Evolutionary conservation across 345 rosid species (phyloP).

Genomic region (Cardamine occulta): DNA sequence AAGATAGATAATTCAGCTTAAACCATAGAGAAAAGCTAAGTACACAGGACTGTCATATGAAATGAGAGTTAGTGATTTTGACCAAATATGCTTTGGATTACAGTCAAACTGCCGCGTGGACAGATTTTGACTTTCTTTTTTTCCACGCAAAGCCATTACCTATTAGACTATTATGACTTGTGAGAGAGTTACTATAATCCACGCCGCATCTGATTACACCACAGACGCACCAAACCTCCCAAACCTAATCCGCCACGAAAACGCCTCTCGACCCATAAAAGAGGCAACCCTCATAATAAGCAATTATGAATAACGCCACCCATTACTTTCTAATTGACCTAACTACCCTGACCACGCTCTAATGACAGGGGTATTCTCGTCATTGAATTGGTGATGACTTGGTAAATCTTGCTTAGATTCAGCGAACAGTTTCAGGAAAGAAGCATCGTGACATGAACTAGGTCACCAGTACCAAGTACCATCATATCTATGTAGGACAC

Average conservation of each 20-base stretch:
- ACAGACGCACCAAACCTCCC: slow-evolving; percentile 37
- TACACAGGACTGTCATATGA: slow-evolving; percentile 23
- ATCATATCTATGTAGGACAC: not conserved
- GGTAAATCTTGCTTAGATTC: slow-evolving; percentile 14
- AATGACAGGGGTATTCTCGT: slow-evolving; percentile 13
- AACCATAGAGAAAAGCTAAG: slow-evolving; percentile 9
- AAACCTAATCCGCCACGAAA: slow-evolving; percentile 47
- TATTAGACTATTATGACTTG: not conserved
- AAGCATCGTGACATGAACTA: slow-evolving; percentile 32
- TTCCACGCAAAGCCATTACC: slow-evolving; percentile 30
- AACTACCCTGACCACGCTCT: slow-evolving; percentile 7
- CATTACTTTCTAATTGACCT: slow-evolving; percentile 22
- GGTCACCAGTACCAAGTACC: slow-evolving; percentile 8
- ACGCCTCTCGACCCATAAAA: slow-evolving; percentile 47
- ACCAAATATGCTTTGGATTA: slow-evolving; percentile 26
- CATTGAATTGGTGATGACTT: slow-evolving; percentile 2
- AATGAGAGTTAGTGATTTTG: slow-evolving; percentile 11
- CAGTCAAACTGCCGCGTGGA: slow-evolving; percentile 33
- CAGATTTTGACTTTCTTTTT: slow-evolving; percentile 11
- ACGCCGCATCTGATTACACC: slow-evolving; percentile 44
- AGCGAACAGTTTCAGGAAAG: slow-evolving; percentile 26
- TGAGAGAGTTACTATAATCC: slow-evolving; percentile 17
- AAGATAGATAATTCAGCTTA: slow-evolving; percentile 20
- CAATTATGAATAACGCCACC: slow-evolving; percentile 38
- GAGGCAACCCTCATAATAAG: slow-evolving; percentile 40